Base-by-base conservation (phyloP, 306 rosid species). In the Dalbergia cochinchinensis region DNA sequence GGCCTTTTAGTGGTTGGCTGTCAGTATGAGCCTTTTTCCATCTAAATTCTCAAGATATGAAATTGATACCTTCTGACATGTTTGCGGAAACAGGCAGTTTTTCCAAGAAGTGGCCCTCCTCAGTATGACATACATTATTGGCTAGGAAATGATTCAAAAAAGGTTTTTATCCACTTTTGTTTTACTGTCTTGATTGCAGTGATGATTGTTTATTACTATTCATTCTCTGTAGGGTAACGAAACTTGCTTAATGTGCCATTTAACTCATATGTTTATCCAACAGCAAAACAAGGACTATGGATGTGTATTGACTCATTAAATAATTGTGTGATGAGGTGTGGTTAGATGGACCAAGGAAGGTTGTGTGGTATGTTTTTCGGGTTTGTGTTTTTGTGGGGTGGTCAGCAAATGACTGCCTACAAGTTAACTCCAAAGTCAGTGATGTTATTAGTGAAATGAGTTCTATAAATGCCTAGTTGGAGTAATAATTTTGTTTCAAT, bases 81-180 rank as follows among this genome's bases (percentile, higher is more conserved):
- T 81, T 80, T 88, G 22, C 87, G 79, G 81, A 73, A 81, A 80
- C 94, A 94, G 99, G 88, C 97, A 7, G 67, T 86, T 79, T 74
- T 87, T 70, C 94, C 90, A 6, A 91, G 89, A 83, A 83, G 10
- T 74, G 92, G 92, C 54, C 74, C 88, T 79, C 91, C 95, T 68
- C 92, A 81, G 76, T 93, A 92, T 76, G 97, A 94, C 71, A 82
- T 92, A 65, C 99, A 94, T 80, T 94, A 87, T 85, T 94, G 97
- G 97, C 83, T 90, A 41, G 97, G 97, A 89, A 88, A 85, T 84
- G 90, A 84, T 31, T 10, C 94, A 51, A 85, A 77, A 68, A 87
- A 92, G 95, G 97, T 92, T 77, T 71, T 45, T 50, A 44, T 75
- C 58, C 48, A 58, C 53, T 70, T 65, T 71, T 63, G 53, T 47